These are phyloP conservation scores for Phytophthora syringae DNA, from an alignment of 352 stramenopile genomes.

Conservation along the genomic window DNA sequence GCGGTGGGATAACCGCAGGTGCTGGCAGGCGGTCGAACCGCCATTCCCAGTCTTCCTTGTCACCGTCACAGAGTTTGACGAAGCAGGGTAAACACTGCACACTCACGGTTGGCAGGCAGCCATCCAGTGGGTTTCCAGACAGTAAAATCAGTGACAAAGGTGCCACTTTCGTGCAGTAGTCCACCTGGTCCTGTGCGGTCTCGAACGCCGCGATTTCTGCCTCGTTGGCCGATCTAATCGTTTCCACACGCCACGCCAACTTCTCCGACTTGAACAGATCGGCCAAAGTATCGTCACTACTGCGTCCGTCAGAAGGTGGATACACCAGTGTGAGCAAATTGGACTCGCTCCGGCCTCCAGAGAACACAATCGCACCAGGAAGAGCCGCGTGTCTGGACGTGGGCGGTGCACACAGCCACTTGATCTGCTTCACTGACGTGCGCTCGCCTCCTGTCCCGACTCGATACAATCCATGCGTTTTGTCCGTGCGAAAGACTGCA, in stretches of 20 bases:
- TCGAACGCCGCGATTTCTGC: conserved; percentile 61
- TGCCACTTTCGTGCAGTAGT: conserved; percentile 52
- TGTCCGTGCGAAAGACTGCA: conserved; percentile 66
- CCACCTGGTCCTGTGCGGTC: conserved; percentile 59
- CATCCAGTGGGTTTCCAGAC: conserved; percentile 77
- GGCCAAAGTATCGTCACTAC: conserved; percentile 55
- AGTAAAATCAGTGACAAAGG: conserved; percentile 72
- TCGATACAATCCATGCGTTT: conserved; percentile 53
- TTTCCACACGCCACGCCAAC: conserved; percentile 56
- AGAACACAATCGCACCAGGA: conserved; percentile 60
- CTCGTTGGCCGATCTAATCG: conserved; percentile 53
- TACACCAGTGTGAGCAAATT: conserved; percentile 56
- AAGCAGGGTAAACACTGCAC: conserved; percentile 75
- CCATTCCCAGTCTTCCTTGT: conserved; percentile 83
- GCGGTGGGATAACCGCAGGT: conserved; percentile 39
- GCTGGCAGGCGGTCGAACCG: conserved; percentile 43
- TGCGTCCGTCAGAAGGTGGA: conserved; percentile 36
- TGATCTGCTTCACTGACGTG: conserved; percentile 50
- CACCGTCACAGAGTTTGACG: conserved; percentile 52
- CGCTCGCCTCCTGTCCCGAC: neutral
- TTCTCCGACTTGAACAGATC: conserved; percentile 66
- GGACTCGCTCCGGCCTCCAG: conserved; percentile 39
- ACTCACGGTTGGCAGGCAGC: conserved; percentile 62
- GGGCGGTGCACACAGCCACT: conserved; percentile 72
- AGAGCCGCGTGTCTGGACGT: conserved; percentile 55